phyloP scores from a whole-genome alignment of 2,329 filamentous ascomycete species.

The Colletotrichum lini region DNA sequence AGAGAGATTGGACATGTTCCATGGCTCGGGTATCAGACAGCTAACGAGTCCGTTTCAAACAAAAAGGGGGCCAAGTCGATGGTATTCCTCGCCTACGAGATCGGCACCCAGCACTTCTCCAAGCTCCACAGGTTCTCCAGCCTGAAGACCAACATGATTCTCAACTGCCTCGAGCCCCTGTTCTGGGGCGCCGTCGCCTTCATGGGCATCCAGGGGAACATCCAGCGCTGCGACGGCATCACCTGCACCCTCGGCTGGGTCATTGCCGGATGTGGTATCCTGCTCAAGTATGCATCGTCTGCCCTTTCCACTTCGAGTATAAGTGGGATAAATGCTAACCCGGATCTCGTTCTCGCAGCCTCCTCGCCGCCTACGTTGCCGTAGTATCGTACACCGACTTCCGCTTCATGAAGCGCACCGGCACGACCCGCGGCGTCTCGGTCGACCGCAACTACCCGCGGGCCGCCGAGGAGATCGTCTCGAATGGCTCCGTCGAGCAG shows the following conservation, averaged over 20 bases:
- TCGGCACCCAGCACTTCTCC: constrained; percentile 54
- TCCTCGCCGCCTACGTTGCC: constrained; percentile 6
- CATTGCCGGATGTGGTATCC: constrained; percentile 6
- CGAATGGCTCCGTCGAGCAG: neutral
- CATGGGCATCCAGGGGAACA: constrained; percentile 33
- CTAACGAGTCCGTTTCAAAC: neutral
- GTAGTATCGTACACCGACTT: constrained; percentile 13
- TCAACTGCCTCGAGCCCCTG: constrained; percentile 47
- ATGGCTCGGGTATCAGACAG: neutral
- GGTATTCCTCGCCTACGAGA: constrained; percentile 56
- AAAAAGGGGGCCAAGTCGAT: constrained; percentile 53
- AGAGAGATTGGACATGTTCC: no score
- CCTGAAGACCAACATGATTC: constrained; percentile 45
- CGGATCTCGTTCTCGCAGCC: neutral
- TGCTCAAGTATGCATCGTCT: neutral
- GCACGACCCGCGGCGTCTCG: constrained; percentile 9
- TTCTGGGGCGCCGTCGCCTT: constrained; percentile 48
- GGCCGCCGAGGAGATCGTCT: neutral
- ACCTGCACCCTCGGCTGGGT: constrained; percentile 29
- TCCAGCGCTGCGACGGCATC: constrained; percentile 16
- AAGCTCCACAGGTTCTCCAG: constrained; percentile 40
- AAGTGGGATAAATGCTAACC: neutral
- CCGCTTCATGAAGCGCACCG: constrained; percentile 5
- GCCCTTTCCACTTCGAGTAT: no score
- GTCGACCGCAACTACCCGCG: neutral